Evolutionary conservation across 148 eudicot species (phyloP), one percentile per base, ranked within the genome.

Genomic region (Gaultheria prostrata): DNA sequence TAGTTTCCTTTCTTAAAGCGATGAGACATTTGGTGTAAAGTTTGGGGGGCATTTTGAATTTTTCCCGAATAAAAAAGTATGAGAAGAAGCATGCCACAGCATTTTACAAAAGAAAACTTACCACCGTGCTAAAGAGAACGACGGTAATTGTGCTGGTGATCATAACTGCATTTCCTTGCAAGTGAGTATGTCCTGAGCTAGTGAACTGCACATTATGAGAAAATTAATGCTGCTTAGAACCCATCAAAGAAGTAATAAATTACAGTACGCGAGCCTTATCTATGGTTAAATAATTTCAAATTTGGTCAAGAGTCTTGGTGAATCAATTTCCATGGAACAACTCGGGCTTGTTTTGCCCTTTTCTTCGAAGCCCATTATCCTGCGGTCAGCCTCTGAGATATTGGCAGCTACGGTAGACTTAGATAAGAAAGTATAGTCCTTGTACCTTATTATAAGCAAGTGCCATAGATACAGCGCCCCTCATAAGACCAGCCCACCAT

Each of bases 361-460:
- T 46, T n/a, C 30, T 24, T 18, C 0, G 13, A 46, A 75, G 2
- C 24, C 24, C 12, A 11, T n/a, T 46, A 8, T 15, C 15, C 14
- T 11, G 11, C n/a, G 24, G 50, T 77, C 59, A 54, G 63, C 39
- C 28, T 20, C 18, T 69, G 39, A 48, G 45, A 67, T 18, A 63
- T 63, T 45, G 8, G 30, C 49, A 63, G 39, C 26, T 45, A 49
- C 0, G 6, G 21, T 65, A 80, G 13, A 30, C 57, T 80, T 12
- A 45, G 46, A 39, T 80, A 39, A 61, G 51, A 49, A 50, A 56
- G 26, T 17, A 18, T 49, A 17, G 11, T 48, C 39, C 45, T 8
- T 4, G 21, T 90, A 97, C 99, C 97, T 97, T 95, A 86, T 93
- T 93, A 87, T 97, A 97, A 87, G 98, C 97, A 83, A 97, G 92